Evolutionary conservation across 768 basidiomycete species (phyloP).

Genomic region (Trametes sanguinea): DNA sequence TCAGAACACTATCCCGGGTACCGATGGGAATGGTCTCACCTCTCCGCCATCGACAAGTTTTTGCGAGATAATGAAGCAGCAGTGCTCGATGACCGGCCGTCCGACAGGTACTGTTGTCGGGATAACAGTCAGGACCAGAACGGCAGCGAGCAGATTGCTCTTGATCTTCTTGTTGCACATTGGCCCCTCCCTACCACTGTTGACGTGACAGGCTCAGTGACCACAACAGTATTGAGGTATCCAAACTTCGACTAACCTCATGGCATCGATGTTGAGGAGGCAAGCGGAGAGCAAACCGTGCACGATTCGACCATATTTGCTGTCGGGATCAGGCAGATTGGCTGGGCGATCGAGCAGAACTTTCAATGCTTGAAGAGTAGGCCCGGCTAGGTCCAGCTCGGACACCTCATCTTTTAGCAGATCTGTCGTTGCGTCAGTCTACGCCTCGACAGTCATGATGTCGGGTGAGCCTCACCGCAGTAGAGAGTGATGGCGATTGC

Average conservation of each 20-base stretch:
- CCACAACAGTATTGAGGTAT: not conserved
- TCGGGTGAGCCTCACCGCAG: slow-evolving; percentile 50
- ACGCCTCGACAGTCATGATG: not conserved
- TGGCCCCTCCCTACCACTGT: slow-evolving; percentile 76
- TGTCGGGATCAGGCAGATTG: slow-evolving; percentile 43
- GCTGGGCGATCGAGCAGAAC: slow-evolving; percentile 60
- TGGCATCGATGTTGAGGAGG: slow-evolving; percentile 84
- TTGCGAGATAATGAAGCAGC: slow-evolving; percentile 82
- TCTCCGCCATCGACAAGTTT: slow-evolving; percentile 72
- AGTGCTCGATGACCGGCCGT: slow-evolving; percentile 75
- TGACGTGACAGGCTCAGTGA: slow-evolving; percentile 5
- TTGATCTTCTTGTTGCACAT: slow-evolving; percentile 84
- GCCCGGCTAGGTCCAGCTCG: slow-evolving; percentile 76
- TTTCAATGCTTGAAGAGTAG: slow-evolving; percentile 81
- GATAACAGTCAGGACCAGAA: slow-evolving; percentile 80
- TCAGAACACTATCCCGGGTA: not conserved
- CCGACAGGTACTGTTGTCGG: slow-evolving; percentile 69
- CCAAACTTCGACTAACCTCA: slow-evolving; percentile 65
- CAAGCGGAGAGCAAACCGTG: slow-evolving; percentile 87
- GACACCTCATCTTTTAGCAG: slow-evolving; percentile 85
- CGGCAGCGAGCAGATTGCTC: slow-evolving; percentile 84
- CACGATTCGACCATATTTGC: slow-evolving; percentile 59
- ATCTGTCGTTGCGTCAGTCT: slow-evolving; percentile 43
- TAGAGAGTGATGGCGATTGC: slow-evolving; percentile 81
- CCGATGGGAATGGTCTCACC: slow-evolving; percentile 40